Evolutionary conservation across 2,329 filamentous ascomycete species (phyloP).

Genomic region (Pestalotiopsis sp.): DNA sequence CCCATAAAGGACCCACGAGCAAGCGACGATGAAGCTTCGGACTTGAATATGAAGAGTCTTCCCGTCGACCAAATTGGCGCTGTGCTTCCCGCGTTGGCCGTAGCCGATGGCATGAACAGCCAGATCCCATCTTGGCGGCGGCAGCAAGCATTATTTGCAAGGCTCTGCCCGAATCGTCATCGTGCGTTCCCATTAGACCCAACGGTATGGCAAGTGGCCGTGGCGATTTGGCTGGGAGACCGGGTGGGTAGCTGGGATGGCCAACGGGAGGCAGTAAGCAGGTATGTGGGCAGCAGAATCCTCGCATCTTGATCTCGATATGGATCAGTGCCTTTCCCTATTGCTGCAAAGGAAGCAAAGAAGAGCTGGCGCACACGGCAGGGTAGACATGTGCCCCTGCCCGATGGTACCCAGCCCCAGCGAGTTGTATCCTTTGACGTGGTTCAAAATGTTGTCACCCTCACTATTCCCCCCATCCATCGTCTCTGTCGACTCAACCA

Average conservation of each 20-base stretch:
- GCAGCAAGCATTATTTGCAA: background rate
- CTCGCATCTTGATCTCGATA: slow-evolving; percentile 1
- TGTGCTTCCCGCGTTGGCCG: background rate
- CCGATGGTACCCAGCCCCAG: slow-evolving; percentile 4
- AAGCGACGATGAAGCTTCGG: background rate
- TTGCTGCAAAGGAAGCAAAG: background rate
- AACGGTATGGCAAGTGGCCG: slow-evolving; percentile 9
- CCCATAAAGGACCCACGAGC: background rate
- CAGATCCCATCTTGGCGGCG: background rate
- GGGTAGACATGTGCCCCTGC: slow-evolving; percentile 7
- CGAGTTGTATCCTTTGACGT: background rate
- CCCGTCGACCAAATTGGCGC: background rate
- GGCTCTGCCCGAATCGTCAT: slow-evolving; percentile 4
- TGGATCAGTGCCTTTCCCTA: background rate
- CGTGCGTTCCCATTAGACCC: slow-evolving; percentile 14
- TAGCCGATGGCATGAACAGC: background rate
- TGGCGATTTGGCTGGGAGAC: slow-evolving; percentile 2
- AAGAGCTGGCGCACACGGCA: background rate
- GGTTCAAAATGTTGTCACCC: background rate
- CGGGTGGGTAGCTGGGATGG: background rate
- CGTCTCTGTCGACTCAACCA: background rate
- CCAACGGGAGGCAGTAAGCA: background rate
- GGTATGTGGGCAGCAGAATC: background rate
- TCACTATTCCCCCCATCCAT: background rate
- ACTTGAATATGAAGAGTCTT: background rate